Base-by-base conservation (phyloP, 805 yeast genomes). In the Scheffersomyces ergatensis region DNA sequence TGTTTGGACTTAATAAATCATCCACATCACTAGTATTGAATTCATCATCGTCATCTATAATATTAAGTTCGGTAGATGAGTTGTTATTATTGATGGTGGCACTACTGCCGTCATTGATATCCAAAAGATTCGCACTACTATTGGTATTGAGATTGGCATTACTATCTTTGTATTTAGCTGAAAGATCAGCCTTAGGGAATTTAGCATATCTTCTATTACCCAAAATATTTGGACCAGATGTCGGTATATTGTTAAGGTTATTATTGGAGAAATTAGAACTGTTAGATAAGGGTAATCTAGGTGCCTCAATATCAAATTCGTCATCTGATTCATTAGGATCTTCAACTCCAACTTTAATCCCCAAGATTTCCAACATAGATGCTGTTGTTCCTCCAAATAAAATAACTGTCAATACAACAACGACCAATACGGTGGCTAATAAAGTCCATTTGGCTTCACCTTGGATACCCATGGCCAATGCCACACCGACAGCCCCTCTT, bases 401-500 rank as follows among this genome's bases (percentile, higher is more conserved):
- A 40, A 93, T 90, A 21, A 93, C 99, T 0, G 99, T 93, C 35
- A 93, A 70, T 23, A 93, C 99, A 9, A 93, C 99, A 18, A 92
- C 98, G 12, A 95, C 98, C 33, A 95, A 69, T 0, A 95, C 97
- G 0, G 99, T 95, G 2, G 99, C 99, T 39, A 92, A 67, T 39
- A 93, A 69, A 0, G 96, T 82, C 57, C 83, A 82, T 48, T 90
- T 92, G 41, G 87, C 82, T 56, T 92, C 97, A 45, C 98, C 99
- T 64, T 88, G 96, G 31, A 93, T 70, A 12, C 99, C 99, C 82
- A 95, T 89, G 0, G 99, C 99, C 55, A 93, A 76, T 0, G 99
- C 99, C 4, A 93, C 99, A 49, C 99, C 99, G 26, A 93, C 99
- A 0, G 99, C 99, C 44, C 99, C 99, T 57, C 99, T 76, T 42